phyloP scores from a whole-genome alignment of 805 yeast genomes.

The Nakazawaea molendinolei region DNA sequence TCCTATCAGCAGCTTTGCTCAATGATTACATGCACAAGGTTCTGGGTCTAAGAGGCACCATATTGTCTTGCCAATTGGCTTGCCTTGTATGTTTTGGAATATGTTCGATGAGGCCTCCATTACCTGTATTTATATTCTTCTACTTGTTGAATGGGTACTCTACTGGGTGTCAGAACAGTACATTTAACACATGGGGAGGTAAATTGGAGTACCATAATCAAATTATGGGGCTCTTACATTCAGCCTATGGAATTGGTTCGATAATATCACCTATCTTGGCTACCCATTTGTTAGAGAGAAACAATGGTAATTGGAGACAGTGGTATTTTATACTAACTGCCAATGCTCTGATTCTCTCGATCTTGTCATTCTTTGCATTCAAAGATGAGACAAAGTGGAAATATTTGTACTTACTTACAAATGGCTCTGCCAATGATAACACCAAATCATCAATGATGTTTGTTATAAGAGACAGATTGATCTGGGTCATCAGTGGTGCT shows the following conservation, averaged over 20 bases:
- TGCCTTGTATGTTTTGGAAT: constrained; percentile 28
- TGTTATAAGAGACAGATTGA: constrained; percentile 26
- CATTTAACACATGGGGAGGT: constrained; percentile 48
- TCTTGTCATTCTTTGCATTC: constrained; percentile 20
- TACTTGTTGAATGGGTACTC: constrained; percentile 46
- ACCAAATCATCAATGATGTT: constrained; percentile 14
- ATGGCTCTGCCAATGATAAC: constrained; percentile 1
- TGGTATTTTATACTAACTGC: constrained; percentile 28
- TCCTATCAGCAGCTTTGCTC: constrained; percentile 42
- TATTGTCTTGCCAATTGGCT: constrained; percentile 24
- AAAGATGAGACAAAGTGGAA: constrained; percentile 36
- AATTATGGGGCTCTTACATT: constrained; percentile 44
- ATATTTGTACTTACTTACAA: constrained; percentile 26
- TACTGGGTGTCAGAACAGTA: constrained; percentile 49
- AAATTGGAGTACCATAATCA: constrained; percentile 39
- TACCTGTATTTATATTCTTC: constrained; percentile 29
- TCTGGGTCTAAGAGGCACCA: constrained; percentile 46
- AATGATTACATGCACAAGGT: constrained; percentile 35
- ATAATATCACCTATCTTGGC: constrained; percentile 42
- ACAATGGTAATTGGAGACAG: constrained; percentile 28
- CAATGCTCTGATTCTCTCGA: constrained; percentile 19
- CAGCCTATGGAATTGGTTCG: constrained; percentile 48
- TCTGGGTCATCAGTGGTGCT: constrained; percentile 33
- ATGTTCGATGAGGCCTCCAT: constrained; percentile 34
- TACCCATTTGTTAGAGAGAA: constrained; percentile 32